A percentile compares a stretch with the other conserved stretches of the same genome.
These are phyloP conservation scores for Aureobasidium pullulans DNA, from an alignment of 2,329 filamentous ascomycete genomes.

Conservation along the genomic window DNA sequence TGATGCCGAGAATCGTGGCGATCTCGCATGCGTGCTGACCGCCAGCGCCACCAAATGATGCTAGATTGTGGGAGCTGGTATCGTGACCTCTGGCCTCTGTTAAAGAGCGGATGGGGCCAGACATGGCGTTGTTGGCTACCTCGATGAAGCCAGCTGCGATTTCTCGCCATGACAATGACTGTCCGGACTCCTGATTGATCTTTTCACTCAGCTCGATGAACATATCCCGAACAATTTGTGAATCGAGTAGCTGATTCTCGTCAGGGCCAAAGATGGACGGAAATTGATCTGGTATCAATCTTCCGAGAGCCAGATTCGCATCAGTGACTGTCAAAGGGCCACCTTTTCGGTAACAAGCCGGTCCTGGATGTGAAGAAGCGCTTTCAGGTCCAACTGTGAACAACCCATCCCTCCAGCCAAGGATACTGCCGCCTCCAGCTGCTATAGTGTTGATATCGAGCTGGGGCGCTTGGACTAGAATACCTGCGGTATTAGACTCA, in stretches of 20 bases:
- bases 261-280: slow-evolving; percentile 28
- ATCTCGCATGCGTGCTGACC: slow-evolving; percentile 41
- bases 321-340: slow-evolving; percentile 30
- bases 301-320: slow-evolving; percentile 28
- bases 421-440: slow-evolving; percentile 42
- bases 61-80: slow-evolving; percentile 22
- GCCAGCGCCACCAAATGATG: slow-evolving; percentile 28
- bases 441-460: slow-evolving; percentile 31
- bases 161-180: slow-evolving; percentile 24
- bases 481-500: slow-evolving; percentile 27
- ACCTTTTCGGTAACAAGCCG: slow-evolving; percentile 29
- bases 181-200: slow-evolving; percentile 43
- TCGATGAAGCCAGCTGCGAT: slow-evolving; percentile 22
- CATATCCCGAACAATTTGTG: slow-evolving; percentile 33
- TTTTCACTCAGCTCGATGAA: slow-evolving; percentile 36
- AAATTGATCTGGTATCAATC: slow-evolving; percentile 26
- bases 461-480: slow-evolving; percentile 25
- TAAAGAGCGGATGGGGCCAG: slow-evolving; percentile 23
- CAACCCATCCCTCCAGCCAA: slow-evolving; percentile 22
- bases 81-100: slow-evolving; percentile 25
- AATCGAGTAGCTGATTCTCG: slow-evolving; percentile 31
- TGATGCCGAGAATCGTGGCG: slow-evolving; percentile 38
- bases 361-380: slow-evolving; percentile 32
- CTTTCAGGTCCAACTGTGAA: slow-evolving; percentile 22
- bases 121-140: slow-evolving; percentile 27